phyloP scores from a whole-genome alignment of 2,329 filamentous ascomycete genomes.

The Alternaria solani region DNA sequence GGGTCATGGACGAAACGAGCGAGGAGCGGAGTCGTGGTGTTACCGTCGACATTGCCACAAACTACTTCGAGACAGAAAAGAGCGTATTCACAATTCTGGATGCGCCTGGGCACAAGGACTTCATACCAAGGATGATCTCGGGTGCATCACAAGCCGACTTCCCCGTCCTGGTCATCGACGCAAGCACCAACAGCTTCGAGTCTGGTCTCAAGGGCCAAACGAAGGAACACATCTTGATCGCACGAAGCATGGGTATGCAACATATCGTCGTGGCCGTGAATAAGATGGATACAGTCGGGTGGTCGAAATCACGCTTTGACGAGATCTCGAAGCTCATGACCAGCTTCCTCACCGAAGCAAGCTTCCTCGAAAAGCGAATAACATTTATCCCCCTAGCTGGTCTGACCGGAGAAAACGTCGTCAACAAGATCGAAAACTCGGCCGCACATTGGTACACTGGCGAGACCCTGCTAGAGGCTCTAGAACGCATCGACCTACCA shows the following conservation, averaged over 20 bases:
- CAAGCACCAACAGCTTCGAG: conserved; percentile 89
- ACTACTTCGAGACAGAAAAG: conserved; percentile 88
- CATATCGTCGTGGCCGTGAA: conserved; percentile 90
- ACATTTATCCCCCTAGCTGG: conserved; percentile 91
- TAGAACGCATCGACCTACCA: conserved; percentile 82
- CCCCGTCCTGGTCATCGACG: conserved; percentile 92
- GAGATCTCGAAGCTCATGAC: conserved; percentile 85
- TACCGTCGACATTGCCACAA: conserved; percentile 95
- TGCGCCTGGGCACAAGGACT: conserved; percentile 92
- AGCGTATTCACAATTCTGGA: conserved; percentile 94
- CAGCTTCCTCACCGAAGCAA: conserved; percentile 81
- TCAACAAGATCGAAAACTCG: conserved; percentile 62
- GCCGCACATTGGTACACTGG: conserved; percentile 78
- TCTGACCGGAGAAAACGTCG: conserved; percentile 86
- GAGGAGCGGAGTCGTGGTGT: conserved; percentile 91
- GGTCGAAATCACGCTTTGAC: conserved; percentile 83
- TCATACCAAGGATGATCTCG: conserved; percentile 99
- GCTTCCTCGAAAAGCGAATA: conserved; percentile 82
- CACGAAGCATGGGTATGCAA: conserved; percentile 90
- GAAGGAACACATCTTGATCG: conserved; percentile 87
- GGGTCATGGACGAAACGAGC: conserved; percentile 91
- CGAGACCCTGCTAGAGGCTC: conserved; percentile 78
- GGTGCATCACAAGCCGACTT: conserved; percentile 96
- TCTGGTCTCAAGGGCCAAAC: conserved; percentile 93
- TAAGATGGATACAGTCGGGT: conserved; percentile 87